Evolutionary conservation across 495 filamentous ascomycete species (phyloP), one percentile per base, ranked within the genome.

Genomic region (Penicillium crystallinum): DNA sequence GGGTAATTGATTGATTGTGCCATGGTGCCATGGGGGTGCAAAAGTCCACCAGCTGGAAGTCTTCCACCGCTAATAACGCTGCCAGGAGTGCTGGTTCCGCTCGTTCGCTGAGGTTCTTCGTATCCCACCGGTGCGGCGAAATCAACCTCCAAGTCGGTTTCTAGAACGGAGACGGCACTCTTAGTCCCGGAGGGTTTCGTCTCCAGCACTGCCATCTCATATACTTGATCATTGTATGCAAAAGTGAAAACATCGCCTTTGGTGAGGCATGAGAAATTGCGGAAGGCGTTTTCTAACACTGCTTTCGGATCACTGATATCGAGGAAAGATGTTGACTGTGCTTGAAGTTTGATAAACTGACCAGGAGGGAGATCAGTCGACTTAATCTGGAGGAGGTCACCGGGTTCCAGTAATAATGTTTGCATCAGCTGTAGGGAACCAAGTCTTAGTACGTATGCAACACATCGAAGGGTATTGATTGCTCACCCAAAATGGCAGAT

Each of bases 221-320:
- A 98, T 7, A 90, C 77, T 48, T 89, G 84, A 62, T 97, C 91
- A 63, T 97, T 97, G 70, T 98, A 98, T 42, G 82, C 77, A 67
- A 98, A 97, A 47, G 88, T 91, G 74, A 98, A 97, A 17, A 93
- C 77, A 59, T 98, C 93, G 54, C 89, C 90, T 56, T 87, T 88
- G 4, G 90, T 96, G 5, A 97, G 77, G 39, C 92, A 91, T 5
- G 90, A 85, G 69, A 97, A 98, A 67, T 95, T 93, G 7, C 91
- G 84, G 71, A 98, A 95, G 6, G 89, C 90, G 54, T 91, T 93
- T 66, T 98, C 93, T 17, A 98, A 81, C 3, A 98, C 93, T n/a
- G 93, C 95, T 71, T 95, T 96, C 0, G 93, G 95, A 59, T 98
- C 95, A 61, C 85, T 90, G 55, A 98, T 97, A 36, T 97, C 91